These are phyloP conservation scores for Phytophthora hybrid DNA, from an alignment of 352 stramenopile genomes.

Conservation along the genomic window DNA sequence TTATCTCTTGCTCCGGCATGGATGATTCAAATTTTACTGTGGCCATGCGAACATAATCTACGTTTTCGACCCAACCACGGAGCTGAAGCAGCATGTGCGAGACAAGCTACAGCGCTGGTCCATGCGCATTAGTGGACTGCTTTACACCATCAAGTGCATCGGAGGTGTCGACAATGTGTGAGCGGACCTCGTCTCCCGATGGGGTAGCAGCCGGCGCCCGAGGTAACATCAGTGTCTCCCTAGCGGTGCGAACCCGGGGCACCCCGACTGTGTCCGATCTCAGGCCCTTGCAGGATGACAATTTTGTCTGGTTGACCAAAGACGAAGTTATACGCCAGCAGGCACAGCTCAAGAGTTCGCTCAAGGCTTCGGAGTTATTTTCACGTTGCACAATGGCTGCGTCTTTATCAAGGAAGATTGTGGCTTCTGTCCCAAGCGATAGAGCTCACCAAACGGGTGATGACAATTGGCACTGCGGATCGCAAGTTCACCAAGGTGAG, in stretches of 20 bases:
- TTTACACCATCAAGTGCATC: neutral
- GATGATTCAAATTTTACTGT: neutral
- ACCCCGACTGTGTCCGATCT: neutral
- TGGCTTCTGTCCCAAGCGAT: neutral
- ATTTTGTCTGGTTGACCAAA: conserved; percentile 2
- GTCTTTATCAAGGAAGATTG: neutral
- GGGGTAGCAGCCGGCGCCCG: neutral
- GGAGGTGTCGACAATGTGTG: neutral
- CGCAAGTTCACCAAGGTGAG: conserved; percentile 7
- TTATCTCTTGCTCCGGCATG: neutral
- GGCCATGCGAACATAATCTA: neutral
- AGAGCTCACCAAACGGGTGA: neutral
- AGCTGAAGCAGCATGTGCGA: neutral
- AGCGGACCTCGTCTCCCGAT: neutral
- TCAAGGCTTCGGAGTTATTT: neutral
- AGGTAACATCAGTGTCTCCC: neutral
- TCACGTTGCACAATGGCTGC: neutral
- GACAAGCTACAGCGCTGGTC: neutral
- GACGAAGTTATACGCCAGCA: neutral
- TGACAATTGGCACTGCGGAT: conserved; percentile 14
- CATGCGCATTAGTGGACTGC: neutral
- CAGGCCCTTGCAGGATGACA: conserved; percentile 1
- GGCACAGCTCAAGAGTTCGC: neutral
- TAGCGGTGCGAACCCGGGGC: neutral
- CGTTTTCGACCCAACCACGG: neutral